Conservation (phyloP, 495 filamentous ascomycete species). For the Talaromyces trachyspermus region DNA sequence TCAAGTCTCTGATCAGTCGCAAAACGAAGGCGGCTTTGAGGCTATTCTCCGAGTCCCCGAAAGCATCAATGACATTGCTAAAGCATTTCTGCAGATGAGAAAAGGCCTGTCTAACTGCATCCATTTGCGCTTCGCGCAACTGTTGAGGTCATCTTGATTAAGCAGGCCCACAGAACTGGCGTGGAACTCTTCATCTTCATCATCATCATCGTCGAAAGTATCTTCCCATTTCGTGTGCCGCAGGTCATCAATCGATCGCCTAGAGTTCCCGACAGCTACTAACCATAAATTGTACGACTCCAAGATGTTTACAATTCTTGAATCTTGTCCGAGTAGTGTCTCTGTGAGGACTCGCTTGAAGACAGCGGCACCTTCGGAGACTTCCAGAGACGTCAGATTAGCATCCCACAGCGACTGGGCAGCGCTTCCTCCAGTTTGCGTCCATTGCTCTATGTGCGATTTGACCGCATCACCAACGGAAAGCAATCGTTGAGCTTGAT, state of each 20-base stretch:
- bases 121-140: conserved; percentile 53
- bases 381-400: conserved; percentile 42
- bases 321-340: conserved; percentile 56
- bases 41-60: conserved; percentile 35
- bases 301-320: conserved; percentile 52
- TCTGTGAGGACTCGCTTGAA: conserved; percentile 49
- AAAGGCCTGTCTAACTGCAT: conserved; percentile 52
- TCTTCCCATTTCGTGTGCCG: conserved; percentile 67
- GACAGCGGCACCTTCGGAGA: conserved; percentile 43
- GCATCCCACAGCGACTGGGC: conserved; percentile 55
- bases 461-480: conserved; percentile 48
- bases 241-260: conserved; percentile 56
- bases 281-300: conserved; percentile 62
- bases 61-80: conserved; percentile 32
- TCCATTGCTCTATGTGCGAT: conserved; percentile 45
- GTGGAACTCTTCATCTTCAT: conserved; percentile 67
- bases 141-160: conserved; percentile 64
- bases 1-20: conserved; percentile 67
- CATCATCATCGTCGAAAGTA: conserved; percentile 62
- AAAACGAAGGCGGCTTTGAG: conserved; percentile 63
- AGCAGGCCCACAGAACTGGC: conserved; percentile 51
- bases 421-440: conserved; percentile 34
- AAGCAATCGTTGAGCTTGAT: conserved; percentile 49
- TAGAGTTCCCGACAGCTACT: conserved; percentile 51
- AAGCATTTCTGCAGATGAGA: conserved; percentile 51